Evolutionary conservation across 2,329 filamentous ascomycete species (phyloP), one percentile per base, ranked within the genome.

Genomic region (Sphaerulina vaccinii): DNA sequence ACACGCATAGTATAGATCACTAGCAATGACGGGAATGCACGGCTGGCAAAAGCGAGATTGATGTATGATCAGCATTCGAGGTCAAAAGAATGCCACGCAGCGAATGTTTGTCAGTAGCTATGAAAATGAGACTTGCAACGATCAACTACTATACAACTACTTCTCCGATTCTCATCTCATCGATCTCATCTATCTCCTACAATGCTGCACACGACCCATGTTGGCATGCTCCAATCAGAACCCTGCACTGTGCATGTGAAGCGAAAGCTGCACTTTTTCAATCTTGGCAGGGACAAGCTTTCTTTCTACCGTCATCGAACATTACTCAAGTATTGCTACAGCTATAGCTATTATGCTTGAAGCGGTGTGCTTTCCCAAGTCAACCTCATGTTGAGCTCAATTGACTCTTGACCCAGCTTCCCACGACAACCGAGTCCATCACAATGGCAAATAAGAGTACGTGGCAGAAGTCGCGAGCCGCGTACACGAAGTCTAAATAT

Each of bases 1-100:
- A 32, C 49, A 51, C 56, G 53, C 45, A 49, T 48, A 52, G 54
- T 55, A 59, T 58, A 60, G 59, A 60, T 54, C 55, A 53, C 54
- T 45, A 41, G 57, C 55, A 57, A 59, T 54, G 58, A 60, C 54
- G 57, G 27, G 48, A 52, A 59, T 54, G n/a, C n/a, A n/a, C n/a
- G 56, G 49, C 53, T 54, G 44, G 54, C 33, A 61, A 61, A 61
- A 61, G 59, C 55, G 39, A 55, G 49, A 59, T 43, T 56, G 59
- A 59, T 61, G 55, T 59, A 61, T 57, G 59, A 57, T 56, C 58
- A 57, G 49, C 52, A 52, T 52, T 49, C 45, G 36, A 50, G 53
- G 55, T 50, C 54, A 32, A n/a, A n/a, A 55, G 48, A 50, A 55
- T 53, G 53, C 54, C 56, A 52, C 53, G 44, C 58, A 49, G 56